Percentiles rank a stretch among this genome's conserved stretches.
Evolutionary conservation across 805 yeast species (phyloP).

Genomic region (Suhomyces xylopsoci): DNA sequence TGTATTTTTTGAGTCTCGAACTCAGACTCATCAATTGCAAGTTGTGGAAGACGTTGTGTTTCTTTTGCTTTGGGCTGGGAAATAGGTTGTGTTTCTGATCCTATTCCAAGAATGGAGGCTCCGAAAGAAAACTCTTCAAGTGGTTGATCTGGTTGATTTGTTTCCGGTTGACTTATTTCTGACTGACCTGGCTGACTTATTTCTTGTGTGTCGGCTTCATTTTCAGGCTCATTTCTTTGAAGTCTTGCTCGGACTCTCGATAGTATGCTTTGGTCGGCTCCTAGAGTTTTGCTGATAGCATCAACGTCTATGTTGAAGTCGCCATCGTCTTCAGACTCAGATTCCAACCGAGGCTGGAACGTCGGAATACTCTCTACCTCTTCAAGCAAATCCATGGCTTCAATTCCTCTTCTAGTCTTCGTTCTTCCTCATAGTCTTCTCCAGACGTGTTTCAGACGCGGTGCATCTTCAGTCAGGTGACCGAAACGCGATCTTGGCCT

Average conservation of each 20-base stretch:
- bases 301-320: conserved; percentile 3
- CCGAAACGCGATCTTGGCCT: not conserved
- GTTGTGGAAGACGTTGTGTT: not conserved
- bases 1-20: conserved; percentile 6
- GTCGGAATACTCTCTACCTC: conserved; percentile 8
- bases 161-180: no score
- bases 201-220: not conserved
- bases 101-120: not conserved
- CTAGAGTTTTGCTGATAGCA: conserved; percentile 5
- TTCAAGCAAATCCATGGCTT: conserved; percentile 11
- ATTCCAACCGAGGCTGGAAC: conserved; percentile 1
- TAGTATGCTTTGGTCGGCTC: conserved; percentile 2
- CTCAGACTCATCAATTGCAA: conserved; percentile 6
- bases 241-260: conserved; percentile 1
- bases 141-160: not conserved
- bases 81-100: not conserved
- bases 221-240: not conserved
- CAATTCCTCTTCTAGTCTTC: no score
- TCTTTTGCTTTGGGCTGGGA: not conserved
- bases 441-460: not conserved
- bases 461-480: not conserved
- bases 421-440: not conserved
- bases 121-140: not conserved
- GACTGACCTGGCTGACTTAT: not conserved
- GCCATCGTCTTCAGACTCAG: conserved; percentile 5